A percentile compares a stretch with the other conserved stretches of the same genome.
Evolutionary conservation across 2,329 filamentous ascomycete species (phyloP).

Genomic region (Zarea fungicola): DNA sequence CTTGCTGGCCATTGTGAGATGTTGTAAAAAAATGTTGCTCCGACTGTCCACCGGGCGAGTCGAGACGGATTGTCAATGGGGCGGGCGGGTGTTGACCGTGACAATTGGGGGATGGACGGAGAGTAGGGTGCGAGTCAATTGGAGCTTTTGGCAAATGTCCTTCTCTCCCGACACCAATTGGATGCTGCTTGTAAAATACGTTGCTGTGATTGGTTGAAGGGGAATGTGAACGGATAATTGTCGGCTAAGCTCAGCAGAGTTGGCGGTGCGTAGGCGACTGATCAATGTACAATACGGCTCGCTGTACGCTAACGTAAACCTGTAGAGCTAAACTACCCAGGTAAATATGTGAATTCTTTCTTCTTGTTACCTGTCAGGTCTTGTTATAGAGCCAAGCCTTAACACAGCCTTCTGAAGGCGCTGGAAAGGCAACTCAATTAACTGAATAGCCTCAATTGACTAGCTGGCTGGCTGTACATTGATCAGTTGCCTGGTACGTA

Average conservation of each 20-base stretch:
- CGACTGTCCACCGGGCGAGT: constrained; percentile 4
- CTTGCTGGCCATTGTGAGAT: constrained; percentile 70
- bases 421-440: too few relatives aligned
- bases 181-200: constrained; percentile 32
- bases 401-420: too few relatives aligned
- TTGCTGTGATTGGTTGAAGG: constrained; percentile 25
- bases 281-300: too few relatives aligned
- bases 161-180: constrained; percentile 23
- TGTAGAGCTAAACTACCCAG: too few relatives aligned
- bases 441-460: too few relatives aligned
- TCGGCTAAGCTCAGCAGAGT: constrained; percentile 17
- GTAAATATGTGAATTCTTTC: too few relatives aligned
- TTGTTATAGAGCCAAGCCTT: too few relatives aligned
- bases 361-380: too few relatives aligned
- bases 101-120: constrained; percentile 17
- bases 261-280: too few relatives aligned
- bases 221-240: constrained; percentile 19
- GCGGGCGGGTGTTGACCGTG: constrained; percentile 19
- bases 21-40: neutral
- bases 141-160: constrained; percentile 29
- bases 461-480: too few relatives aligned
- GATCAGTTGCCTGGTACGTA: too few relatives aligned
- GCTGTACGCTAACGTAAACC: too few relatives aligned
- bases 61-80: constrained; percentile 12
- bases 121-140: constrained; percentile 21